A percentile compares a stretch with the other conserved stretches of the same genome.
phyloP scores from a whole-genome alignment of 805 yeast genomes.

The Zygoascus flipseniorum region DNA sequence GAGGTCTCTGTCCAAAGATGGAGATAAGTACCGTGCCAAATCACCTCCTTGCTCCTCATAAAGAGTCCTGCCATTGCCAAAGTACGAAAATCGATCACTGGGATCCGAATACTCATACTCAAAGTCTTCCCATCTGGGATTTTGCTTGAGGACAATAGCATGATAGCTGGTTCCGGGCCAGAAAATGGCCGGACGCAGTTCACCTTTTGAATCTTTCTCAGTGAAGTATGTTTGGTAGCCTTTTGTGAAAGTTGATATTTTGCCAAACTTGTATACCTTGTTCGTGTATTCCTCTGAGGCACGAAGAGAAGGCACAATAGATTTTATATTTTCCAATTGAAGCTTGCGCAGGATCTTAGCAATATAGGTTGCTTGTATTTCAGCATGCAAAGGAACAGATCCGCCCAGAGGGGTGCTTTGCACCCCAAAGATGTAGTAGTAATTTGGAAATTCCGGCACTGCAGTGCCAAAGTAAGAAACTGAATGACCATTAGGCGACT shows the following conservation, averaged over 20 bases:
- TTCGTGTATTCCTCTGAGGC: background rate
- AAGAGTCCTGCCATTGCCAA: conserved; percentile 13
- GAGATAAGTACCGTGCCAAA: too few species aligned
- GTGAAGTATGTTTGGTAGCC: conserved; percentile 6
- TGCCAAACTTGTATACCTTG: background rate
- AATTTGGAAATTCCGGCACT: conserved; percentile 16
- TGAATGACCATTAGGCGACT: conserved; percentile 2
- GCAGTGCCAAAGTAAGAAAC: conserved; percentile 12
- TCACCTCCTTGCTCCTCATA: too few species aligned
- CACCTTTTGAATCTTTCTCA: conserved; percentile 2
- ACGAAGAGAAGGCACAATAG: conserved; percentile 2
- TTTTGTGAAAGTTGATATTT: background rate
- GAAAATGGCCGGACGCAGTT: conserved; percentile 1
- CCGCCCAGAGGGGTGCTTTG: conserved; percentile 8
- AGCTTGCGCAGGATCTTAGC: conserved; percentile 4
- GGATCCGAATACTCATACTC: conserved; percentile 10
- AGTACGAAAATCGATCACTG: conserved; percentile 8
- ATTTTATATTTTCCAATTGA: conserved; percentile 5
- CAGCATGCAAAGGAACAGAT: conserved; percentile 3
- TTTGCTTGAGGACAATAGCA: conserved; percentile 6
- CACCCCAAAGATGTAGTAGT: conserved; percentile 11
- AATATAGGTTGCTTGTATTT: conserved; percentile 6
- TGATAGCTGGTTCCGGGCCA: conserved; percentile 15
- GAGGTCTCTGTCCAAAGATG: too few species aligned
- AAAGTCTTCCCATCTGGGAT: conserved; percentile 13